These are phyloP conservation scores for Alternaria panax DNA, from an alignment of 2,329 filamentous ascomycete genomes.

Conservation along the genomic window DNA sequence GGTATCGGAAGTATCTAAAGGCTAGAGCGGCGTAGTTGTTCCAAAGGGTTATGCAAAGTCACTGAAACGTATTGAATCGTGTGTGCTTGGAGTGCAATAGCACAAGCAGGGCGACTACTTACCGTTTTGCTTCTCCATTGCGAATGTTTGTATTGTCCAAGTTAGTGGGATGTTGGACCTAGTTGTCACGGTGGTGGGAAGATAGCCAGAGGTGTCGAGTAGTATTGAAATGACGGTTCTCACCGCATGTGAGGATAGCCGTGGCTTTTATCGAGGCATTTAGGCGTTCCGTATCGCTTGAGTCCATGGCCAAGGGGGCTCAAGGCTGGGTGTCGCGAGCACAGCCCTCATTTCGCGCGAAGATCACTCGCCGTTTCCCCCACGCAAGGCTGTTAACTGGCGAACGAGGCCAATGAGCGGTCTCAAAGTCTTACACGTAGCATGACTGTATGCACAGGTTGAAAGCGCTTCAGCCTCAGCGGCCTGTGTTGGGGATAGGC, in stretches of 20 bases:
- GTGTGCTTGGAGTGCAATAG: not conserved
- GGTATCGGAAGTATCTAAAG: not conserved
- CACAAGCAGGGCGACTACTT: conserved; percentile 16
- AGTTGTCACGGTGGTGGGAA: not conserved
- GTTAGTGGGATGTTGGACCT: not conserved
- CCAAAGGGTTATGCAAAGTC: not conserved
- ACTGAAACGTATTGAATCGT: not conserved
- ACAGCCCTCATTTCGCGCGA: conserved; percentile 29
- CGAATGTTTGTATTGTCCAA: conserved; percentile 7
- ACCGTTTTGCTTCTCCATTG: conserved; percentile 50
- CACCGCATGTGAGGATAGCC: not conserved
- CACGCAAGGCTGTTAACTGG: conserved; percentile 10
- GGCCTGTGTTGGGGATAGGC: conserved; percentile 3
- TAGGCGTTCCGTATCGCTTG: conserved; percentile 26
- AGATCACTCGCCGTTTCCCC: conserved; percentile 14
- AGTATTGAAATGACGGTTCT: not conserved
- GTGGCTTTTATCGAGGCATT: conserved; percentile 16
- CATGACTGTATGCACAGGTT: not conserved
- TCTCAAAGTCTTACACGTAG: conserved; percentile 4
- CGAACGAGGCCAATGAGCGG: conserved; percentile 15
- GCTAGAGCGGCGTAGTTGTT: not conserved
- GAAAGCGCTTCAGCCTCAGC: conserved; percentile 23
- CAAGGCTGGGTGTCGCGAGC: conserved; percentile 17
- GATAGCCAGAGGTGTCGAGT: not conserved
- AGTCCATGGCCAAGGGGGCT: conserved; percentile 17